A percentile compares a stretch with the other conserved stretches of the same genome.
Conservation (phyloP, 805 yeast species). For the Candida koratica region DNA sequence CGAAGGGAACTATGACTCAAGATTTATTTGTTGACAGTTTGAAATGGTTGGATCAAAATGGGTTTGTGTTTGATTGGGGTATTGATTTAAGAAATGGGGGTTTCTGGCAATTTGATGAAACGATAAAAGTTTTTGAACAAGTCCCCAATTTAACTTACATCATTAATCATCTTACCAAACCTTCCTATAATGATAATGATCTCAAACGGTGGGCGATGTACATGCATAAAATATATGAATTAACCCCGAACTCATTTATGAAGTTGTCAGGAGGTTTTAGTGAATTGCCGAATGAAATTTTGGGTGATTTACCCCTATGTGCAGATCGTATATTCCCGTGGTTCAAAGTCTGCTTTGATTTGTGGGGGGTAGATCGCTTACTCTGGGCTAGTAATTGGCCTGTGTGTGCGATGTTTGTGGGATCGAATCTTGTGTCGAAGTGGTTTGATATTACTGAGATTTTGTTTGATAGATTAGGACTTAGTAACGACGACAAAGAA, state of each 20-base stretch:
- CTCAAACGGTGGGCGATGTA: slow-evolving; percentile 17
- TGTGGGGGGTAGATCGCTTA: slow-evolving; percentile 27
- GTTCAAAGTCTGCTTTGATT: slow-evolving; percentile 24
- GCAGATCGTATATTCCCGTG: slow-evolving; percentile 27
- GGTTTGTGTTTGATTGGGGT: slow-evolving; percentile 40
- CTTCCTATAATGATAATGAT: slow-evolving; percentile 22
- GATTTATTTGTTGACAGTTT: slow-evolving; percentile 27
- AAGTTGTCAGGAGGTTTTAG: slow-evolving; percentile 43
- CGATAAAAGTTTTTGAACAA: slow-evolving; percentile 22
- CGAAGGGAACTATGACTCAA: slow-evolving; percentile 29
- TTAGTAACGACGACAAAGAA: slow-evolving; percentile 11
- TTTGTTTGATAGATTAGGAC: slow-evolving; percentile 16
- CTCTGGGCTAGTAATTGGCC: slow-evolving; percentile 49
- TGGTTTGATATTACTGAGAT: slow-evolving; percentile 22
- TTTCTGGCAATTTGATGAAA: slow-evolving; percentile 38
- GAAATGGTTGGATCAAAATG: slow-evolving; percentile 27
- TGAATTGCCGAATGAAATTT: slow-evolving; percentile 26
- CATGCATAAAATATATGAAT: slow-evolving; percentile 18
- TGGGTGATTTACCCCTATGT: slow-evolving; percentile 13
- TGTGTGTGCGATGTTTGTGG: slow-evolving; percentile 25
- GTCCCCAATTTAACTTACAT: slow-evolving; percentile 29
- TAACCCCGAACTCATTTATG: slow-evolving; percentile 24
- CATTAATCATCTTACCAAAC: slow-evolving; percentile 43
- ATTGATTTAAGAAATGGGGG: slow-evolving; percentile 38
- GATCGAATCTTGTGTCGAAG: slow-evolving; percentile 15